Base-by-base conservation (phyloP, 2,329 filamentous ascomycete species). In the Cladosporium colombiae region DNA sequence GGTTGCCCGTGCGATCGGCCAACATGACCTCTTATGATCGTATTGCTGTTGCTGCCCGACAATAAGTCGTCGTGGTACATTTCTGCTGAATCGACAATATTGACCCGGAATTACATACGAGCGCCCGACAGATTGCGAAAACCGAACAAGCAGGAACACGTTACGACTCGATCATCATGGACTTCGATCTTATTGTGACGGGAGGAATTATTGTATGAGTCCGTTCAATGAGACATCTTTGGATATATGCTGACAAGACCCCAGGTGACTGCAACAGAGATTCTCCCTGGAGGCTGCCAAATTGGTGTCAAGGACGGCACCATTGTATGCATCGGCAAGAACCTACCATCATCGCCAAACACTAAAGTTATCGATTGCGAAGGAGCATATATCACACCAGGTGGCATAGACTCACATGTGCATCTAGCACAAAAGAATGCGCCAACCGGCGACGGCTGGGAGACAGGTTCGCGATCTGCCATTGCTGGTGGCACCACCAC, bases 401-500 rank as follows among this genome's bases (percentile, higher is more conserved):
- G 82, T 21, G 82, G 82, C 11, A 76, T 84, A 14, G 82, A 84
- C 68, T 78, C 78, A 13, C 82, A 84, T 70, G 82, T 84, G 1
- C 82, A 84, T 68, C 74, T 84, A 1, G 76, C 78, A 7, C 80
- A 84, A 70, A 78, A 79, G 65, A 81, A 81, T 66, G 74, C 74
- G 10, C 77, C 78, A 1, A 81, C 78, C 1, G 75, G 80, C 2
- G 81, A 83, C 63, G 79, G 75, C 18, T 84, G 78, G 71, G 78
- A 83, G 66, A 79, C 78, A 2, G 85, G 85, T 0, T 83, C 84
- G 0, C 78, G 85, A 10, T 83, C 81, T 25, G 86, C 85, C 5
- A 80, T 88, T 62, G 84, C 84, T 2, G 85, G 86, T 10, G 85
- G 85, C 27, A 87, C 82, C 5, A 88, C 86, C 0, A 87, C 86